Evolutionary conservation across 2,329 filamentous ascomycete species (phyloP), one percentile per base, ranked within the genome.

Genomic region (Xylariaceae sp.): DNA sequence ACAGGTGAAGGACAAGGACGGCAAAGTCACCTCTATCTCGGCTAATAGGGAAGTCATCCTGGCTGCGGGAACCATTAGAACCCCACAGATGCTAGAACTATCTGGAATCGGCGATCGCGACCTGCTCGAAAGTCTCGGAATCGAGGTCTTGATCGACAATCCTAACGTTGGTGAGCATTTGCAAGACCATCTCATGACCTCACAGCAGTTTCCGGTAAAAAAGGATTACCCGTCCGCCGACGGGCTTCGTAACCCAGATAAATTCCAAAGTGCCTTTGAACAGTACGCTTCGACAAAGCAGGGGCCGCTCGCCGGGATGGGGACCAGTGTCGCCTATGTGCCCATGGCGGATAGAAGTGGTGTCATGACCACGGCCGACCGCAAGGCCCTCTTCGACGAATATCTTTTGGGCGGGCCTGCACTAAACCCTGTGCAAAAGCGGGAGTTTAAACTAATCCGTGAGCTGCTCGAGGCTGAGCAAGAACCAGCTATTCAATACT

Each of bases 81-180:
- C 69, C 1, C 69, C 71, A 2, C 68, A 69, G 37, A 53, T 73
- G 3, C 62, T 73, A 7, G 68, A 72, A 50, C 53, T 70, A 6
- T 74, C 71, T 1, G 73, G 73, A 5, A 68, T 75, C 18, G 73
- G 73, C 30, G 68, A 72, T 37, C 65, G 69, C 10, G 64, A 69
- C 10, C 62, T 80, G 3, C 74, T 82, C 2, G 52, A 60, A 35
- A 29, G 50, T 18, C 52, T 59, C 29, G 58, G 56, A 1, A 60
- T 60, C 42, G 45, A 58, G 3, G 58, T 61, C 37, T 52, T 75
- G 3, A 65, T 77, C 20, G 70, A 77, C 36, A 73, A 77, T 35
- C 68, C 73, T 15, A 71, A 73, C 45, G 76, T 81, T 2, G 77
- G 78, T 18, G 70, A 73, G 50, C 71, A 77, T 50, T 69, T 79